Evolutionary conservation across 176 grass and related monocot genomes (phyloP).

Genomic region (Ananas comosus): DNA sequence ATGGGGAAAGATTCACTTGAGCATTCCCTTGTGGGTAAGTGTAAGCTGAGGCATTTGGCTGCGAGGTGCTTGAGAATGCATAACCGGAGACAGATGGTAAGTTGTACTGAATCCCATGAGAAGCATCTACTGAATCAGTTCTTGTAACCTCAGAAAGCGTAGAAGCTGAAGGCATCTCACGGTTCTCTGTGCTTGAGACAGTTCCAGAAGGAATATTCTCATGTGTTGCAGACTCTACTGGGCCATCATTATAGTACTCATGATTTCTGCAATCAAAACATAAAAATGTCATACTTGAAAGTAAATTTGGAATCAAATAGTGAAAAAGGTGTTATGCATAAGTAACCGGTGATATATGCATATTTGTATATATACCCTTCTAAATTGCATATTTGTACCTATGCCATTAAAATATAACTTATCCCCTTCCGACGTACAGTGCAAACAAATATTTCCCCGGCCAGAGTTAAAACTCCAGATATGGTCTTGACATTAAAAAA

Average conservation of each 20-base stretch:
- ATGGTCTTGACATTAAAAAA: no score
- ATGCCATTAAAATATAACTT: no score
- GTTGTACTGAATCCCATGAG: constrained; percentile 68
- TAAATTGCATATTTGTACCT: no score
- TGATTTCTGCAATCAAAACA: constrained; percentile 50
- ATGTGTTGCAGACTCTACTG: constrained; percentile 28
- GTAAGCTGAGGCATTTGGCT: constrained; percentile 45
- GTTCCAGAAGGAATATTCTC: constrained; percentile 45
- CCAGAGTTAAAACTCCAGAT: no score
- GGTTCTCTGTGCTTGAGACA: constrained; percentile 42
- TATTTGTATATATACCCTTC: no score
- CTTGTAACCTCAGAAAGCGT: constrained; percentile 49
- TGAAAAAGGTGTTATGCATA: no score
- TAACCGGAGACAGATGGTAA: constrained; percentile 63
- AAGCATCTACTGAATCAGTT: constrained; percentile 43
- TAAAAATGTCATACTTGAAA: constrained; percentile 7
- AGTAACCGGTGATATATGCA: no score
- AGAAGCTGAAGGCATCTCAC: constrained; percentile 61
- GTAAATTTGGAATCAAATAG: background rate
- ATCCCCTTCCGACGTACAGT: no score
- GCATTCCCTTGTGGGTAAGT: constrained; percentile 58
- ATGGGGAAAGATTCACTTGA: constrained; percentile 61
- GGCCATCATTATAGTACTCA: constrained; percentile 51
- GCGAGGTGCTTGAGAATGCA: constrained; percentile 39
- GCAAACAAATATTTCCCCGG: no score